Percentiles rank a stretch among this genome's conserved stretches.
Evolutionary conservation across 768 basidiomycete species (phyloP).

Genomic region (Suillus weaverae): DNA sequence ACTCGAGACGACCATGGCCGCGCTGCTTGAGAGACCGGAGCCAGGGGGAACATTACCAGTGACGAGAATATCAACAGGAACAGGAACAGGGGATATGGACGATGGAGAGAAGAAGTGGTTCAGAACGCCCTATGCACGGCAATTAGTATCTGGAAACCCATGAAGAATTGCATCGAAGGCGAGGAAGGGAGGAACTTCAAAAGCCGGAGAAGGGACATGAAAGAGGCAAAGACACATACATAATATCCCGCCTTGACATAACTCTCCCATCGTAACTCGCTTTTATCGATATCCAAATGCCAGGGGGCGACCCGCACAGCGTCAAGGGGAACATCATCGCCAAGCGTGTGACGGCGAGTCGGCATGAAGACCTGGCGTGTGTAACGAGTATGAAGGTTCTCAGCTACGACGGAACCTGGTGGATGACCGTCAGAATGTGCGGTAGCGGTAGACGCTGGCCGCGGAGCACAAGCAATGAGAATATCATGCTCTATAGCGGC

Average conservation of each 20-base stretch:
- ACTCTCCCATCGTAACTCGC: constrained; percentile 78
- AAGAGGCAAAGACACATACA: constrained; percentile 42
- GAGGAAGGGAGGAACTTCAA: background rate
- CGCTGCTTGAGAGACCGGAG: constrained; percentile 83
- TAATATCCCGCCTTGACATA: constrained; percentile 88
- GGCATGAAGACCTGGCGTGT: constrained; percentile 59
- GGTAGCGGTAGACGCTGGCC: constrained; percentile 13
- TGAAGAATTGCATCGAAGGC: background rate
- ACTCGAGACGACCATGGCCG: constrained; percentile 88
- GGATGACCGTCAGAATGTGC: constrained; percentile 22
- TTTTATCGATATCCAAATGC: constrained; percentile 69
- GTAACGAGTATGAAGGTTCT: constrained; percentile 65
- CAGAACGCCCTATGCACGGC: constrained; percentile 56
- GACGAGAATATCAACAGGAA: constrained; percentile 71
- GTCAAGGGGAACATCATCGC: constrained; percentile 33
- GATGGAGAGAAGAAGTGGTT: constrained; percentile 52
- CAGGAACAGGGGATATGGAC: constrained; percentile 35
- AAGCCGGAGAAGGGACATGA: background rate
- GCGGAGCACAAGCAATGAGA: constrained; percentile 71
- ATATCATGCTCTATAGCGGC: constrained; percentile 85
- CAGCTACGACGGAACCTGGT: constrained; percentile 55
- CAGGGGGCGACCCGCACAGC: constrained; percentile 51
- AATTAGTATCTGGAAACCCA: background rate
- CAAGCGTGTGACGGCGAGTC: constrained; percentile 29
- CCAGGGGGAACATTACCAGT: constrained; percentile 85